Evolutionary conservation across 371 early-diverging fungal species (phyloP).

Genomic region (Mortierella sp.): DNA sequence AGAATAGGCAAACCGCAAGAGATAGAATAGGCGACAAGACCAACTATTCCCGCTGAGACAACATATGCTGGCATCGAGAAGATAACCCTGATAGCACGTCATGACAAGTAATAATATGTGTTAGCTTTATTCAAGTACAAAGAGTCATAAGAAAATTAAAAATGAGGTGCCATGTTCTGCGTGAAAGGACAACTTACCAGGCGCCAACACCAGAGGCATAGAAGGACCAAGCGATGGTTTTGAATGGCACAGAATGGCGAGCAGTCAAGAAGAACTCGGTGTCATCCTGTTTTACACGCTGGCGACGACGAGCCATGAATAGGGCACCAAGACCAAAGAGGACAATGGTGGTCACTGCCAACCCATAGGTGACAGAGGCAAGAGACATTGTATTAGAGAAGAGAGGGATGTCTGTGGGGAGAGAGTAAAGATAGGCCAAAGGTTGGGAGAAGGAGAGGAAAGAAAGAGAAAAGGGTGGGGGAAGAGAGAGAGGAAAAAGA

Average conservation of each 20-base stretch:
- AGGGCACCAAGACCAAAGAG: constrained; percentile 52
- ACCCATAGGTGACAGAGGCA: constrained; percentile 49
- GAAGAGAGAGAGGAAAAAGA: neutral
- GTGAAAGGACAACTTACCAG: no score
- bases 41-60: constrained; percentile 63
- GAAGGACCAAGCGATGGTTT: constrained; percentile 48
- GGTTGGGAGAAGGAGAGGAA: neutral
- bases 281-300: constrained; percentile 26
- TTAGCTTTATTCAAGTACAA: neutral
- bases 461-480: neutral
- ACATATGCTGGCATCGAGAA: constrained; percentile 59
- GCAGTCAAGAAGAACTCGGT: constrained; percentile 69
- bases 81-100: constrained; percentile 29
- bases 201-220: constrained; percentile 44
- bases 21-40: constrained; percentile 65
- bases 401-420: neutral
- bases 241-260: constrained; percentile 33
- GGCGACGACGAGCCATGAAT: constrained; percentile 41
- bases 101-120: neutral
- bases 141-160: neutral
- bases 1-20: constrained; percentile 67
- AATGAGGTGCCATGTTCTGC: no score
- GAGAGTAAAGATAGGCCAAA: neutral
- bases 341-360: constrained; percentile 46
- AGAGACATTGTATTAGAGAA: constrained; percentile 29